Evolutionary conservation across 257 asterid species (phyloP), one percentile per base, ranked within the genome.

Genomic region (Mentha longifolia): DNA sequence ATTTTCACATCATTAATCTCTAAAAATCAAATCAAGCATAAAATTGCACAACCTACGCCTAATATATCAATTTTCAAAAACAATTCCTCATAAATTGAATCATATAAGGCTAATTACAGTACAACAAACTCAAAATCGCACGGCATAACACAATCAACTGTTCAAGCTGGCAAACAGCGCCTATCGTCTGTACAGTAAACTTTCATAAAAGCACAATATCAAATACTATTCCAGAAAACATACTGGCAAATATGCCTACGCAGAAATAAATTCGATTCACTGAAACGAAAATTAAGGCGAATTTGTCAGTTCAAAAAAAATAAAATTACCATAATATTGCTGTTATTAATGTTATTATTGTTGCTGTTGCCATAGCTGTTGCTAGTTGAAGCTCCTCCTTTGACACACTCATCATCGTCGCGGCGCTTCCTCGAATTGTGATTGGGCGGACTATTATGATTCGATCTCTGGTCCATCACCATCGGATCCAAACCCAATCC

Each of bases 371-470:
- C 75, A 63, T 76, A 68, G 75, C 84, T 79, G 70, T 83, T 81
- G 74, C 83, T 78, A 28, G 82, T 76, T n/a, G 86, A 87, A 74
- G 86, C 80, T 70, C 81, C 84, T 46, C 75, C 83, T 54, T 79
- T 80, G 30, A 68, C 71, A 42, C 42, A 64, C 4, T 85, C 84
- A 43, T 82, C 84, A 5, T 79, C 79, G 3, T 79, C 86, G 14
- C 85, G 82, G 60, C 83, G 85, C 83, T 87, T 87, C 83, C 84
- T 72, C 12, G 84, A 82, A 72, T 77, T 77, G 22, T 49, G 80
- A 68, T 58, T 77, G 52, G 74, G 68, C 14, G 81, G 72, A 39
- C 75, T 62, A n/a, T 59, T 62, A n/a, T 59, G 79, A 77, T 61
- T 84, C 76, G 82, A 77, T 75, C 79, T 78, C 68, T 77, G 86